Base-by-base conservation (phyloP, 139 green algal species). In the Astrephomene gubernaculifera region DNA sequence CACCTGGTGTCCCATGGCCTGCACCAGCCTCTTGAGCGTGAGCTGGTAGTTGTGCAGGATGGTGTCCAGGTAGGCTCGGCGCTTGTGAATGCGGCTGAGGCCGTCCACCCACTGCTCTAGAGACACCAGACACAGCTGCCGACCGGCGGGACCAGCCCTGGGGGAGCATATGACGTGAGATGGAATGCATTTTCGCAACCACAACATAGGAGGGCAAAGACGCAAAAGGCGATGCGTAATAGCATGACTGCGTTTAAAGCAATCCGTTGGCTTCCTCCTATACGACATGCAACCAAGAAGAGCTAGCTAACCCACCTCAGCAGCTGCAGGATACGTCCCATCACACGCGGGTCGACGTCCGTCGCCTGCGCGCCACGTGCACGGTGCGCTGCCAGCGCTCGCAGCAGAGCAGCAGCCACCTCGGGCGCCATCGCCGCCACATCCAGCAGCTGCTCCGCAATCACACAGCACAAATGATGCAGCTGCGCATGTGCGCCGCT, bases 1-100 rank as follows among this genome's bases (percentile, higher is more conserved):
- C 64, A 86, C 79, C 65, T 76, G 65, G 65, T 86, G 65, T 24
- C 79, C 79, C 64, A 78, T 78, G 10, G 64, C 79, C 79, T 76
- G 65, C 65, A 76, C 64, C 25, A 86, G 64, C 24, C 65, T 45
- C 79, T 86, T 86, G 65, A 79, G 79, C 25, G 79, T 86, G 57
- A 86, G 64, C 79, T 86, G 79, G 79, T 86, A 79, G 79, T 86
- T 86, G 64, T 86, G 79, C 38, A 86, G 79, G 52, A 86, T 86
- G 65, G 79, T 86, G 79, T 86, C 79, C 65, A 86, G 79, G 64
- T 86, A 86, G 64, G 79, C 79, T 45, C 65, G 64, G 45, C 65
- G 64, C 79, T 86, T 86, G 65, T 76, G 64, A 44, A 86, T 86
- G 64, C 79, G 79, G 45, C 79, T 78, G 12, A 86, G 79, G 27